phyloP scores from a whole-genome alignment of 2,329 filamentous ascomycete genomes.

The Mariannaea elegans region DNA sequence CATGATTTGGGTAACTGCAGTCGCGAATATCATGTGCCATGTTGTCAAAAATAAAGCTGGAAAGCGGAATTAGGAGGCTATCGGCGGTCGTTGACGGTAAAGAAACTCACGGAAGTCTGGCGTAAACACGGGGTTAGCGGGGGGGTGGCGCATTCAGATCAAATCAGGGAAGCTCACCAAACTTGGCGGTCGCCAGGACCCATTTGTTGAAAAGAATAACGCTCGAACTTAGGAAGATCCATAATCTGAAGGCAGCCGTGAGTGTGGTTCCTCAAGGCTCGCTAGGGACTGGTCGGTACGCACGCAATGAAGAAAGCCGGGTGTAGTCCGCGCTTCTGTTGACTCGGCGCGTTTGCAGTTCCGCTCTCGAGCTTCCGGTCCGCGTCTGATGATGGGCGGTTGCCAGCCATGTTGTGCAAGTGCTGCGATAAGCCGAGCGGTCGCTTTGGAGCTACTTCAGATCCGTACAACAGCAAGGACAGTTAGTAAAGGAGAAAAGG shows the following conservation, averaged over 20 bases:
- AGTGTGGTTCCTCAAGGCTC: not conserved
- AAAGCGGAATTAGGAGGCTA: not conserved
- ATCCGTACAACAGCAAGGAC: not conserved
- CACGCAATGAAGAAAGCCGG: constrained; percentile 20
- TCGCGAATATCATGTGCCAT: constrained; percentile 24
- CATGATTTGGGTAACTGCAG: constrained; percentile 13
- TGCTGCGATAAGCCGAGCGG: not conserved
- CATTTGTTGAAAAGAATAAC: constrained; percentile 25
- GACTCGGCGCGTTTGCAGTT: not conserved
- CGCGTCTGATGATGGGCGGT: constrained; percentile 8
- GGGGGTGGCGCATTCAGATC: not conserved
- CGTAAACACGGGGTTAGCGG: not conserved
- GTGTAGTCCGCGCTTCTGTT: not conserved
- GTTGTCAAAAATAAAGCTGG: constrained; percentile 20
- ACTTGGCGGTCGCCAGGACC: constrained; percentile 19
- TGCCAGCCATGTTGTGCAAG: constrained; percentile 9
- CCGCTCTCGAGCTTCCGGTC: constrained; percentile 22
- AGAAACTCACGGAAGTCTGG: constrained; percentile 17
- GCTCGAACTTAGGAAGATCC: constrained; percentile 18
- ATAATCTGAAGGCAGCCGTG: constrained; percentile 3
- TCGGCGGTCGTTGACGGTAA: not conserved
- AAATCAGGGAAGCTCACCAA: constrained; percentile 7
- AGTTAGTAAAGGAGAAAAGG: not conserved
- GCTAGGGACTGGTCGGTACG: not conserved
- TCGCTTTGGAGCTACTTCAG: not conserved